Base-by-base conservation (phyloP, 2,329 filamentous ascomycete species). In the Talaromyces sp. region DNA sequence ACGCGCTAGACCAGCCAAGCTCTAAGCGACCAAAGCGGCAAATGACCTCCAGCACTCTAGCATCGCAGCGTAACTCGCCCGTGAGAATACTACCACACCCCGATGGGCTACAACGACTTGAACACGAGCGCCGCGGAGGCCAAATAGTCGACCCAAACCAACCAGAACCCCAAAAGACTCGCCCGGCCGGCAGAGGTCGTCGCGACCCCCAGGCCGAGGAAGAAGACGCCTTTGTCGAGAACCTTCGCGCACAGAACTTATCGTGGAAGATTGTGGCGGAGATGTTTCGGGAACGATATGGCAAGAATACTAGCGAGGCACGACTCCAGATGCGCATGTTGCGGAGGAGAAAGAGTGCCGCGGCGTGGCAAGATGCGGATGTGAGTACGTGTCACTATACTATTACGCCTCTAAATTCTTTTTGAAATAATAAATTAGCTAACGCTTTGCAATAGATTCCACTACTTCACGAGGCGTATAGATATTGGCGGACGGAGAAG, bases 261-360 rank as follows among this genome's bases (percentile, higher is more conserved):
- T 71, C 78, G 11, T 80, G 78, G 78, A 79, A 73, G 63, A 69
- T 73, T 10, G 72, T 80, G 36, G 73, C 77, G 2, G 72, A 75
- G 56, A 74, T 72, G 69, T 79, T 77, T 62, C 73, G 72, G 8
- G 72, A 75, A 53, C 71, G 66, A 22, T 80, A 78, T 68, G 68
- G 76, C 22, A 78, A 76, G 64, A 75, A 78, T 68, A 75, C 74
- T 6, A 72, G 75, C 25, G 74, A 78, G 66, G 77, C 78, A 5
- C 72, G 77, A 36, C 70, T 80, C 65, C 78, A 80, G 69, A 80
- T 80, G 78, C 75, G 78, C 36, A 72, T 78, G 66, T 68, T 73
- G 40, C 77, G 78, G 45, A 69, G 77, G 51, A 74, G 76, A 53
- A 76, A 77, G 62, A 72, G 76, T 61, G 72, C 76, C 29, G 68